A percentile compares a stretch with the other conserved stretches of the same genome.
Conservation (phyloP, 2,329 filamentous ascomycete genomes). For the Macrophomina tecta region DNA sequence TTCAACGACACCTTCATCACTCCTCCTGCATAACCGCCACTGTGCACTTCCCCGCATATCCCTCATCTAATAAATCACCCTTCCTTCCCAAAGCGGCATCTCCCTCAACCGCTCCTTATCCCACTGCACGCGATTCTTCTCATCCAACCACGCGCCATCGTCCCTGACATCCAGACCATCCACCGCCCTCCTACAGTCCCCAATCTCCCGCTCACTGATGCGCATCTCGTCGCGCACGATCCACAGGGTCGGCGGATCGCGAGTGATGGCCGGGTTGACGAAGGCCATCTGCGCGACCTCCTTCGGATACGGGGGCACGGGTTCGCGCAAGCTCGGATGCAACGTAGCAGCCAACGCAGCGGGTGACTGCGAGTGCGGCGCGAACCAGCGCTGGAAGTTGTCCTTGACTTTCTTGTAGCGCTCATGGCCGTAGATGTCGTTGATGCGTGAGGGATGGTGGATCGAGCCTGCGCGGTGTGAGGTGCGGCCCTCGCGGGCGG, state of each 20-base stretch:
- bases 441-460: constrained; percentile 15
- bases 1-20: too few relatives aligned
- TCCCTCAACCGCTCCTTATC: constrained; percentile 49
- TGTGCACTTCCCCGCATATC: too few relatives aligned
- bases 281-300: constrained; percentile 50
- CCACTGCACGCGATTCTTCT: constrained; percentile 54
- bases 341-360: constrained; percentile 19
- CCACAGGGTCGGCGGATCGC: constrained; percentile 53
- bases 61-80: constrained; percentile 38
- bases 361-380: constrained; percentile 24
- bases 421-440: constrained; percentile 18
- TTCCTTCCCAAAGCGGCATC: constrained; percentile 51
- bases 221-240: constrained; percentile 53
- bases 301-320: constrained; percentile 31
- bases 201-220: constrained; percentile 50
- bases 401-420: background rate
- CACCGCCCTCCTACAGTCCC: constrained; percentile 46
- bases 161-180: constrained; percentile 50
- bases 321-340: constrained; percentile 22
- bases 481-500: background rate
- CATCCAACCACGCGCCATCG: constrained; percentile 52
- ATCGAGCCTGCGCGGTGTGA: background rate
- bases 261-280: constrained; percentile 52
- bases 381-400: constrained; percentile 23
- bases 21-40: too few relatives aligned